Base-by-base conservation (phyloP, 192 early-diverging fungal species). In the Glomus cerebriforme region DNA sequence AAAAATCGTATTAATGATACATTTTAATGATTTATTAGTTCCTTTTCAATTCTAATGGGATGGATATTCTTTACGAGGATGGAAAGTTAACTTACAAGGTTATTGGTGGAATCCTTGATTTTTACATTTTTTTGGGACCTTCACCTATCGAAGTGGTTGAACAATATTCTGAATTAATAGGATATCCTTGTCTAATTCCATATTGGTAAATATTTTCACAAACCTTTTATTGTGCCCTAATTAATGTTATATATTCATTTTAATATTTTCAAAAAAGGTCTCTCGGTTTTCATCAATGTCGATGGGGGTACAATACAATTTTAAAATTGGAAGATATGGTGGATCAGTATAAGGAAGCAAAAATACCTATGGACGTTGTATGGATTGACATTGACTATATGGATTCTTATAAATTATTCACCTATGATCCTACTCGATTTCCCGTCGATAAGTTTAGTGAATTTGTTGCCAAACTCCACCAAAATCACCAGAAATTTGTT, bases 381-480 rank as follows among this genome's bases (percentile, higher is more conserved):
- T 92, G 91, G 91, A 90, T 88, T 5, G 91, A 92, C 74, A 88
- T 93, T 60, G 92, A 93, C 73, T 93, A 92, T 76, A 93, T 93
- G 92, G 90, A 92, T 54, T 31, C 58, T 9, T 84, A 79, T 35
- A 88, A 87, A 63, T 86, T 88, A 62, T 93, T 93, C 59, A 87
- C 92, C 1, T 91, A 86, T 59, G 87, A 91, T 59, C 81, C 84
- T 1, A 71, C 79, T 8, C 84, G 84, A 43, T 93, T 89, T 78
- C 91, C 92, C 1, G 73, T 85, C 9, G 58, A 78, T 1, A 83
- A 88, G 59, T 83, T 92, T 68, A 63, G 82, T 17, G 79, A 75
- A 27, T 85, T 90, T 71, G 85, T 88, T 1, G 73, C 82, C 9
- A 62, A 83, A n/a, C 77, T 89, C 34, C 86, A 87, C n/a, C 45